Percentiles rank a stretch among this genome's conserved stretches.
These are phyloP conservation scores for Enterospora canceri DNA, from an alignment of 371 early-diverging fungal genomes.

Conservation along the genomic window DNA sequence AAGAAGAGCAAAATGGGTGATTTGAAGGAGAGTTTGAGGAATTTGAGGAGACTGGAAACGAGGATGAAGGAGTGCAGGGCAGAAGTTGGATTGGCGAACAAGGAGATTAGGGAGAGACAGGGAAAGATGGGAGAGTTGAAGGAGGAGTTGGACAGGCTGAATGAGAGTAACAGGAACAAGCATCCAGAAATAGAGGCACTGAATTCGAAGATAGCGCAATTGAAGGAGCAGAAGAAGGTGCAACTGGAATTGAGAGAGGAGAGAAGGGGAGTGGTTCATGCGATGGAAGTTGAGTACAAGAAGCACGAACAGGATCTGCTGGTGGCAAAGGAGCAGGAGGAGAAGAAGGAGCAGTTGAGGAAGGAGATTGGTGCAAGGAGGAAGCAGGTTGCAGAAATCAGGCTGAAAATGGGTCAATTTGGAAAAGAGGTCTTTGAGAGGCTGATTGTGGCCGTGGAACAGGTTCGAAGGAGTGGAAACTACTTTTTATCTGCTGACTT, in stretches of 20 bases:
- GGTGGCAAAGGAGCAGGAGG: slow-evolving; percentile 35
- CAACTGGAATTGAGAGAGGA: slow-evolving; percentile 20
- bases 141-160: slow-evolving; percentile 13
- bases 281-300: slow-evolving; percentile 37
- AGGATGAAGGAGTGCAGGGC: slow-evolving; percentile 14
- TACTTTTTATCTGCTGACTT: slow-evolving; percentile 6
- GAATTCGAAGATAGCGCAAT: slow-evolving; percentile 29
- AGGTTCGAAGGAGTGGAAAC: background rate
- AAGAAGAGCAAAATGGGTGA: slow-evolving; percentile 35
- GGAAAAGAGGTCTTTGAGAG: slow-evolving; percentile 45
- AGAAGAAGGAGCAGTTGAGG: slow-evolving; percentile 34
- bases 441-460: slow-evolving; percentile 13
- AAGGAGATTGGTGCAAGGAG: slow-evolving; percentile 31
- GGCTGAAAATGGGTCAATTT: slow-evolving; percentile 25
- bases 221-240: slow-evolving; percentile 36
- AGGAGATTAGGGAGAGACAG: slow-evolving; percentile 14
- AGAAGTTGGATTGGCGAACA: background rate
- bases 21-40: slow-evolving; percentile 25
- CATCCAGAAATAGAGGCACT: slow-evolving; percentile 24
- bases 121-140: slow-evolving; percentile 14
- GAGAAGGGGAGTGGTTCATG: slow-evolving; percentile 28
- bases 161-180: slow-evolving; percentile 7
- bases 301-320: slow-evolving; percentile 25
- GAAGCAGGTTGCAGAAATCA: slow-evolving; percentile 22
- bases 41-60: slow-evolving; percentile 7